These are phyloP conservation scores for Solanum chmielewskii DNA, from an alignment of 257 asterid species.

Conservation along the genomic window DNA sequence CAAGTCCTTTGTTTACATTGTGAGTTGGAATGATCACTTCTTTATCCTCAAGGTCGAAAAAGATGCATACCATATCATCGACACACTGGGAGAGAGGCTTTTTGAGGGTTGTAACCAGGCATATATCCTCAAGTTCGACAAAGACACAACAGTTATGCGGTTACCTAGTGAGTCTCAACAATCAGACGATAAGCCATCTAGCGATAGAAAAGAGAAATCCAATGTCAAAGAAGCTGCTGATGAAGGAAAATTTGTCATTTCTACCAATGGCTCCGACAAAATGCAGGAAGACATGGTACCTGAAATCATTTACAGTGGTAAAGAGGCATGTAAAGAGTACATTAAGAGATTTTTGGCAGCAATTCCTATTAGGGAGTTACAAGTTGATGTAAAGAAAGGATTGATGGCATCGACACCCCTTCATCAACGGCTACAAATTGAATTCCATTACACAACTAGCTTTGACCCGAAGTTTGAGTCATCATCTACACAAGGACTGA, in stretches of 20 bases:
- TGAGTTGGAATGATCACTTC: conserved; percentile 8
- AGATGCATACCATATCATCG: neutral
- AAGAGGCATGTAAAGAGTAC: conserved; percentile 22
- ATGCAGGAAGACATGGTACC: neutral
- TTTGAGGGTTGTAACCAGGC: conserved; percentile 5
- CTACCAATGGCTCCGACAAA: neutral
- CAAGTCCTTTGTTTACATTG: neutral
- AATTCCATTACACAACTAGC: conserved; percentile 19
- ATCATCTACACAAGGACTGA: neutral
- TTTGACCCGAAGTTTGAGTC: neutral
- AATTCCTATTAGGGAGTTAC: conserved; percentile 23
- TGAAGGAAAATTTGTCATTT: neutral
- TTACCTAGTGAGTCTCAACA: neutral
- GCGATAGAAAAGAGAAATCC: neutral
- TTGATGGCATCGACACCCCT: conserved; percentile 17
- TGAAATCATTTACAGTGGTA: neutral
- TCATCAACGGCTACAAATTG: conserved; percentile 29
- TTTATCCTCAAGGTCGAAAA: neutral
- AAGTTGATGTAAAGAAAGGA: conserved; percentile 24
- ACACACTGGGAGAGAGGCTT: conserved; percentile 7
- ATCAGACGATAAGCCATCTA: neutral
- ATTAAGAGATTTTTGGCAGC: conserved; percentile 28
- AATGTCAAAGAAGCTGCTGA: neutral
- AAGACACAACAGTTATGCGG: neutral
- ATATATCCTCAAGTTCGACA: neutral